phyloP scores from a whole-genome alignment of 108 stramenopile genomes.

The Aurantiochytrium sp. region DNA sequence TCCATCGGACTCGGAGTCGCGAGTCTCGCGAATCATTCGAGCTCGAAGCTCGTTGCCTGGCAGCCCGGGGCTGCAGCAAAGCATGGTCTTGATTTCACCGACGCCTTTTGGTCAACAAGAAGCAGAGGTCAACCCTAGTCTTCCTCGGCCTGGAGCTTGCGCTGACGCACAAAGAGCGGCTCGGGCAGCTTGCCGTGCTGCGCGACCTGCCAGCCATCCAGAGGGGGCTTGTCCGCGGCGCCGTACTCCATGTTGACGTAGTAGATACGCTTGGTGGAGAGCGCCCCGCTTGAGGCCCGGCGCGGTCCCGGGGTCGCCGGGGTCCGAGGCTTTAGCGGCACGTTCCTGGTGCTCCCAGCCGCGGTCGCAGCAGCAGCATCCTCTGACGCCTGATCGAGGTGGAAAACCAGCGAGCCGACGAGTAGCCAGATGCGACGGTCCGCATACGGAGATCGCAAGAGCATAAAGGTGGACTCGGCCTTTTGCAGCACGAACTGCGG shows the following conservation, averaged over 20 bases:
- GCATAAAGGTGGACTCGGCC: neutral
- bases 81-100: too few relatives aligned
- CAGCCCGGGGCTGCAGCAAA: too few relatives aligned
- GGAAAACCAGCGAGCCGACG: neutral
- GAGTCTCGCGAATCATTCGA: too few relatives aligned
- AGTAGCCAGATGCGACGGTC: neutral
- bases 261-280: neutral
- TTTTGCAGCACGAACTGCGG: slow-evolving; percentile 17
- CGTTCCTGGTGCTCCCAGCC: too few relatives aligned
- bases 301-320: too few relatives aligned
- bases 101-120: too few relatives aligned
- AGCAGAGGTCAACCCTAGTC: neutral
- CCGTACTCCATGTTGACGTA: slow-evolving; percentile 5
- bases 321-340: too few relatives aligned
- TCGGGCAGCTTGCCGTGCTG: neutral
- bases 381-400: neutral
- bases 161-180: neutral
- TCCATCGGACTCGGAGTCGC: too few relatives aligned
- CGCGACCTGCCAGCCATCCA: neutral
- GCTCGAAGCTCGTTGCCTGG: too few relatives aligned
- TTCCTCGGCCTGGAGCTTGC: neutral
- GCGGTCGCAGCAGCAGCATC: neutral
- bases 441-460: neutral
- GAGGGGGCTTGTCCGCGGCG: neutral
- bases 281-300: too few relatives aligned